These are phyloP conservation scores for Ganoderma multipileum DNA, from an alignment of 1,284 basidiomycete species.

Conservation along the genomic window DNA sequence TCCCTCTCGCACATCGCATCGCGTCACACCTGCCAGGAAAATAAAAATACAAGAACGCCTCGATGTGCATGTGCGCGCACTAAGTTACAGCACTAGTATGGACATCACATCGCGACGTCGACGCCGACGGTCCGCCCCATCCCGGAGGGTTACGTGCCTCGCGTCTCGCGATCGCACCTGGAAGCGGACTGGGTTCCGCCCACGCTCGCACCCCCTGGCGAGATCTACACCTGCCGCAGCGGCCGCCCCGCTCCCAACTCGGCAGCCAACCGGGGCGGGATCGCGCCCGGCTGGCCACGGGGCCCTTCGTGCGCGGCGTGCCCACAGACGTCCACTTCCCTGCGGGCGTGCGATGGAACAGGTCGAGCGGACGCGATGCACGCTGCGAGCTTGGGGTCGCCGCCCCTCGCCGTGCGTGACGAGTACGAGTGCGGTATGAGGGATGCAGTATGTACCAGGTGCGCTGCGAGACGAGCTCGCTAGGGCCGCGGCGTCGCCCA, in stretches of 20 bases:
- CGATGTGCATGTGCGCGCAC: neutral
- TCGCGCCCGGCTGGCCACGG: neutral
- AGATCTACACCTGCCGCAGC: neutral
- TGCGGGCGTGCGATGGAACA: neutral
- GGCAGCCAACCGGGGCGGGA: neutral
- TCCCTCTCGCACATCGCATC: no score
- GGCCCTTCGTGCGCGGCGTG: neutral
- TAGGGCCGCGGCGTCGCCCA: neutral
- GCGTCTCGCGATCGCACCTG: neutral
- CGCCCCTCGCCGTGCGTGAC: no score
- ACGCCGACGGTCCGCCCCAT: neutral
- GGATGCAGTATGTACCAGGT: no score
- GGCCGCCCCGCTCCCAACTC: neutral
- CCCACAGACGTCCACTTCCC: neutral
- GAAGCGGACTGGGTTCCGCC: neutral
- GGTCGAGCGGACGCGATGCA: neutral
- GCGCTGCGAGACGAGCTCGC: neutral
- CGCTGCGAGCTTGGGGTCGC: neutral
- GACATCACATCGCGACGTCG: neutral
- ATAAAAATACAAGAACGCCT: neutral
- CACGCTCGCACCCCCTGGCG: neutral
- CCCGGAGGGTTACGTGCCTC: neutral
- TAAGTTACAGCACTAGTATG: neutral
- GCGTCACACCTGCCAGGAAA: neutral
- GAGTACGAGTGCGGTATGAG: no score